phyloP scores from a whole-genome alignment of 331 rosid species.

The Acacia pycnantha region DNA sequence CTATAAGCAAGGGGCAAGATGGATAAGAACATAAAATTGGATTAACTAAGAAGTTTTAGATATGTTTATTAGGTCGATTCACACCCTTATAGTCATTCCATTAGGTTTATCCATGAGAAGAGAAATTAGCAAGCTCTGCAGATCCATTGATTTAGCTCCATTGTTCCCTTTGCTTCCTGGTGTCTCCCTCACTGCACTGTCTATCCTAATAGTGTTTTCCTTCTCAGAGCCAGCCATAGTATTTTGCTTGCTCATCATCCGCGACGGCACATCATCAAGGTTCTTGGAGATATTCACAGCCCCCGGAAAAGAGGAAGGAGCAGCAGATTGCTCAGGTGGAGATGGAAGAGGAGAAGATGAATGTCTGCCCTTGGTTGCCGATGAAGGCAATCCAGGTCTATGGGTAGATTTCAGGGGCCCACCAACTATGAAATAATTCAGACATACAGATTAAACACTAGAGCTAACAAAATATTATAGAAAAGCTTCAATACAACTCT shows the following conservation, averaged over 20 bases:
- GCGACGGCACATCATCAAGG: slow-evolving; percentile 60
- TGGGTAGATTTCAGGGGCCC: slow-evolving; percentile 61
- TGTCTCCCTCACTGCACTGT: slow-evolving; percentile 45
- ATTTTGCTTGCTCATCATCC: slow-evolving; percentile 54
- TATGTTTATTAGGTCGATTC: background rate
- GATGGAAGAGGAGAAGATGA: slow-evolving; percentile 80
- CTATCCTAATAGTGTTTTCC: slow-evolving; percentile 49
- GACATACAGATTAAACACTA: slow-evolving; percentile 17
- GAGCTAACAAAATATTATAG: slow-evolving; percentile 4
- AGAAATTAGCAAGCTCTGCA: slow-evolving; percentile 64
- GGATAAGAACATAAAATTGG: slow-evolving; percentile 18
- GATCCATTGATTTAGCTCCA: slow-evolving; percentile 64
- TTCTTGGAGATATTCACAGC: slow-evolving; percentile 56
- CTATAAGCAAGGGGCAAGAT: slow-evolving; percentile 42
- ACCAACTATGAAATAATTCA: slow-evolving; percentile 40
- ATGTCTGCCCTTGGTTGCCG: slow-evolving; percentile 58
- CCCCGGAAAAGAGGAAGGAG: slow-evolving; percentile 62
- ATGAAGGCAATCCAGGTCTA: slow-evolving; percentile 57
- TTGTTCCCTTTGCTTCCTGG: slow-evolving; percentile 54
- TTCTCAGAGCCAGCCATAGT: slow-evolving; percentile 49
- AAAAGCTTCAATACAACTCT: slow-evolving; percentile 18
- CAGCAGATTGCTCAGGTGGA: slow-evolving; percentile 67
- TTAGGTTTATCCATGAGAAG: slow-evolving; percentile 77
- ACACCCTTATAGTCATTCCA: slow-evolving; percentile 83
- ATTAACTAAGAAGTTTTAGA: slow-evolving; percentile 4